A percentile compares a stretch with the other conserved stretches of the same genome.
These are phyloP conservation scores for Podaxis sp. DNA, from an alignment of 768 basidiomycete species.

Conservation along the genomic window DNA sequence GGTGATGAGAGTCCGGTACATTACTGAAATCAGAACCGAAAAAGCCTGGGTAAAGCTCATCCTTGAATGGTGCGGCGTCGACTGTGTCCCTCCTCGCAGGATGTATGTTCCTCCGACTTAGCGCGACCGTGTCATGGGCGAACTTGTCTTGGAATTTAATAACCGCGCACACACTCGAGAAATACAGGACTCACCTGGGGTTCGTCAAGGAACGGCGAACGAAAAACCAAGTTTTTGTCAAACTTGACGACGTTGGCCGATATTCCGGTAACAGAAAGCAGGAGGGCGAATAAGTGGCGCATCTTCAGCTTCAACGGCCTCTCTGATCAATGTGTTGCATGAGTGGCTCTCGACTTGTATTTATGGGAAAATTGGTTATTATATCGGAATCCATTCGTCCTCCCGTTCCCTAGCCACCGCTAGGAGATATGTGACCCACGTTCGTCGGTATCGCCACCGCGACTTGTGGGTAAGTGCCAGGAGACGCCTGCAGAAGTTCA, in stretches of 20 bases:
- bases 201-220: conserved; percentile 31
- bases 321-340: not conserved
- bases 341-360: not conserved
- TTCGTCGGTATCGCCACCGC: not conserved
- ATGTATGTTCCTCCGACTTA: conserved; percentile 32
- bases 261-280: conserved; percentile 9
- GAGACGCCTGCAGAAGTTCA: not conserved
- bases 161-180: not conserved
- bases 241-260: conserved; percentile 21
- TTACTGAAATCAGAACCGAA: conserved; percentile 46
- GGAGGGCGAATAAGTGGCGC: not conserved
- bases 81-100: conserved; percentile 27
- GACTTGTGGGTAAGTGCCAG: not conserved
- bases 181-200: conserved; percentile 23
- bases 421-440: not conserved
- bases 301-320: not conserved
- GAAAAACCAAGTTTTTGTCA: conserved; percentile 37
- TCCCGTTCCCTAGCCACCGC: no score
- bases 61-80: conserved; percentile 34
- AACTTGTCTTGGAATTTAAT: conserved; percentile 23
- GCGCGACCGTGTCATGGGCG: conserved; percentile 29
- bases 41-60: conserved; percentile 47
- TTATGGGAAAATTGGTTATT: not conserved
- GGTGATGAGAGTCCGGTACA: conserved; percentile 18
- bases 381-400: no score